Conservation (phyloP, 2,329 filamentous ascomycete species). For the Penicillium sp. region DNA sequence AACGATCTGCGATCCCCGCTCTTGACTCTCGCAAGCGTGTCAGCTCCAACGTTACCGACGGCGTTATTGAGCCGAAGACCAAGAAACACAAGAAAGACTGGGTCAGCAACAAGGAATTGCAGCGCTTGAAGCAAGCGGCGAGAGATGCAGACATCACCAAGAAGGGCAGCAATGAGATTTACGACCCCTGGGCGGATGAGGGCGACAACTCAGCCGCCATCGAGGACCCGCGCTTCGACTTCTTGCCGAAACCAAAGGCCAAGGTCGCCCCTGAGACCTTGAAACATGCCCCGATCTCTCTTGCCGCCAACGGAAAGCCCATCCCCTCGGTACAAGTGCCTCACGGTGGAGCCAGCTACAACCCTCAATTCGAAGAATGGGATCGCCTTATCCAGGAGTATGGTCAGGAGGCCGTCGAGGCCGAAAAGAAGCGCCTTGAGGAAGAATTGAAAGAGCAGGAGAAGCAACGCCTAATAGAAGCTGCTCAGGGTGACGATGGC, state of each 20-base stretch:
- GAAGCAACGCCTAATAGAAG: conserved; percentile 67
- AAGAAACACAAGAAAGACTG: conserved; percentile 78
- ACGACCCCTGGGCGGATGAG: conserved; percentile 73
- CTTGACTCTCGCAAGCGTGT: conserved; percentile 76
- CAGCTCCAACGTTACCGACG: conserved; percentile 68
- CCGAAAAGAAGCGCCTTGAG: conserved; percentile 70
- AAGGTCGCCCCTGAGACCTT: conserved; percentile 73
- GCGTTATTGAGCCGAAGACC: conserved; percentile 61
- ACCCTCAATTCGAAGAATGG: conserved; percentile 84
- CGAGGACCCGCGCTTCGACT: conserved; percentile 59
- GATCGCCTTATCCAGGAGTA: conserved; percentile 71
- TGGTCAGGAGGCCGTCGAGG: conserved; percentile 73
- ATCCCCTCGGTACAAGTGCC: conserved; percentile 78
- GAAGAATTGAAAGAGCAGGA: conserved; percentile 66
- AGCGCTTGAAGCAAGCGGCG: conserved; percentile 73
- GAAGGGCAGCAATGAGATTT: conserved; percentile 58
- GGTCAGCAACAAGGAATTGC: conserved; percentile 80
- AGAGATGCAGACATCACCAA: conserved; percentile 58
- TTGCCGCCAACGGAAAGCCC: conserved; percentile 76
- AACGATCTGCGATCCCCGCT: conserved; percentile 77
- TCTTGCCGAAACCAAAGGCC: conserved; percentile 64
- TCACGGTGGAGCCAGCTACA: conserved; percentile 83
- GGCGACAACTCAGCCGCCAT: conserved; percentile 41
- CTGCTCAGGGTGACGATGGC: conserved; percentile 71
- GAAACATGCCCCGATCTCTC: conserved; percentile 72